These are phyloP conservation scores for Fusarium poae DNA, from an alignment of 2,329 filamentous ascomycete species.

Conservation along the genomic window DNA sequence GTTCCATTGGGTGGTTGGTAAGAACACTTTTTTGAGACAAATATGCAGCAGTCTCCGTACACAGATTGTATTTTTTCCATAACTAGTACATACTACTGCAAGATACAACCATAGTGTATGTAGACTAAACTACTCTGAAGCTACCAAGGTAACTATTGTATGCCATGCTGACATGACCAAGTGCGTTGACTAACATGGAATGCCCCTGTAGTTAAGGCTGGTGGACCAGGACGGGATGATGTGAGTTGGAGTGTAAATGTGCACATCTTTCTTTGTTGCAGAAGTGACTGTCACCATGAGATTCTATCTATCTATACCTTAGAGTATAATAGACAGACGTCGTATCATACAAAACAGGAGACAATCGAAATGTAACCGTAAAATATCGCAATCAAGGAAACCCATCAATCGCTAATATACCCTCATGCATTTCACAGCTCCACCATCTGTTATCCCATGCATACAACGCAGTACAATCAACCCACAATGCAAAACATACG, in stretches of 20 bases:
- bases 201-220: slow-evolving; percentile 20
- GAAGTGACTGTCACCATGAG: neutral
- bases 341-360: neutral
- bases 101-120: neutral
- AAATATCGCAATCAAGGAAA: neutral
- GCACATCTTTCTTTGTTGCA: slow-evolving; percentile 7
- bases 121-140: neutral
- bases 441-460: neutral
- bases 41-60: slow-evolving; percentile 5
- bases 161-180: slow-evolving; percentile 27
- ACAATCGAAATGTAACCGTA: neutral
- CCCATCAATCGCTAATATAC: neutral
- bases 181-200: slow-evolving; percentile 23
- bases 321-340: neutral
- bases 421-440: slow-evolving; percentile 2
- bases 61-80: neutral
- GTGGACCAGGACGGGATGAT: slow-evolving; percentile 14
- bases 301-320: neutral
- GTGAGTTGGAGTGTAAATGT: slow-evolving; percentile 10
- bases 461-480: slow-evolving; percentile 5
- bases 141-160: no score
- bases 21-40: slow-evolving; percentile 19
- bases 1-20: slow-evolving; percentile 8
- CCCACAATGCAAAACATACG: slow-evolving; percentile 35
- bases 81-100: neutral